A percentile compares a stretch with the other conserved stretches of the same genome.
Conservation (phyloP, 345 rosid genomes). For the Litchi chinensis region DNA sequence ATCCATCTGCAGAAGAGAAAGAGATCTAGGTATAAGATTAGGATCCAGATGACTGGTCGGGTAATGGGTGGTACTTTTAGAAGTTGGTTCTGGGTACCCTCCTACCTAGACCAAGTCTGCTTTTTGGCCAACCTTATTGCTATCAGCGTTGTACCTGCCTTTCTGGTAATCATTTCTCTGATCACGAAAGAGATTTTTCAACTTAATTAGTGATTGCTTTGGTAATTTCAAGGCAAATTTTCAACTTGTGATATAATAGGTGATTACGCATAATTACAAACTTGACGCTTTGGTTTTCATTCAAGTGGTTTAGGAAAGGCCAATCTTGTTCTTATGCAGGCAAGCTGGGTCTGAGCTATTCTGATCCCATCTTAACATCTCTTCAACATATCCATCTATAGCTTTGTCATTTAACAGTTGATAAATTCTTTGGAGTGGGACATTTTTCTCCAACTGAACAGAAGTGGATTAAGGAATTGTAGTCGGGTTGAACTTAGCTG, state of each 20-base stretch:
- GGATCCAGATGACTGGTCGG: neutral
- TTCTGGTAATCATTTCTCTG: neutral
- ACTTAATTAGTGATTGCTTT: neutral
- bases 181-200: neutral
- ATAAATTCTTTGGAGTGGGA: neutral
- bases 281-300: neutral
- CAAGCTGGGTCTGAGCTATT: neutral
- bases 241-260: neutral
- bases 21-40: slow-evolving; percentile 22
- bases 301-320: neutral
- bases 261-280: neutral
- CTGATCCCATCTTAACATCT: neutral
- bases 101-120: neutral
- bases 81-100: neutral
- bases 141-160: neutral
- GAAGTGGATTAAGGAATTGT: neutral
- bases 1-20: slow-evolving; percentile 89
- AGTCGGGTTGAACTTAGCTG: neutral
- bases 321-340: neutral
- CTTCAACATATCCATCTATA: neutral
- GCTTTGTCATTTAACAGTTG: neutral
- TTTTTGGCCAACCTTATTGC: neutral
- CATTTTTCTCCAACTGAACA: neutral
- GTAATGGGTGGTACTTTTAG: neutral
- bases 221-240: neutral